A percentile compares a stretch with the other conserved stretches of the same genome.
Conservation (phyloP, 176 grass and related monocot species). For the Ananas comosus region DNA sequence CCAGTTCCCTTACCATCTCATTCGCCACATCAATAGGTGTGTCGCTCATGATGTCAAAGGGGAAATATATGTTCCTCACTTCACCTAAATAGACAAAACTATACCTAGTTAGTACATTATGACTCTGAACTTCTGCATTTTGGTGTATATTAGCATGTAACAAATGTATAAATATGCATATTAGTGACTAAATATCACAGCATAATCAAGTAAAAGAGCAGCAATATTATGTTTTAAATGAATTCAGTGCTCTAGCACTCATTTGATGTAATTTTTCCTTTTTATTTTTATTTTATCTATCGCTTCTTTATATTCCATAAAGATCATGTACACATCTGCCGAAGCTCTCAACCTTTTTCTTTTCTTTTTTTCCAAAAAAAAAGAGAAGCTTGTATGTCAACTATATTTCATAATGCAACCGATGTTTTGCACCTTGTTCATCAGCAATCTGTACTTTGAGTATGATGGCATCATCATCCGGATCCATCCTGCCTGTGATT, state of each 20-base stretch:
- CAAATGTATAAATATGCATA: not conserved
- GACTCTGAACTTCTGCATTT: not conserved
- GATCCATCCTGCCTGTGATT: conserved; percentile 87
- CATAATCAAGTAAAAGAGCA: too few species aligned
- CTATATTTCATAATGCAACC: not conserved
- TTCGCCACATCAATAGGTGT: conserved; percentile 67
- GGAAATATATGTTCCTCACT: conserved; percentile 83
- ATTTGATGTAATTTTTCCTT: too few species aligned
- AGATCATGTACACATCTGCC: too few species aligned
- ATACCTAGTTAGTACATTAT: not conserved
- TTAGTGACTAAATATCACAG: not conserved
- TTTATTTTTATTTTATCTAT: too few species aligned
- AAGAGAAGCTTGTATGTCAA: too few species aligned
- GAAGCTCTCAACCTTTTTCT: too few species aligned
- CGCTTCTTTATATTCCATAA: too few species aligned
- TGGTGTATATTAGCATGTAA: not conserved
- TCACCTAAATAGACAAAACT: conserved; percentile 12
- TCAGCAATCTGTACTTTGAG: conserved; percentile 82
- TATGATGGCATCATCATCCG: conserved; percentile 70
- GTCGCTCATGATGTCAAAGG: conserved; percentile 59
- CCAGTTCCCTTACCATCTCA: conserved; percentile 95
- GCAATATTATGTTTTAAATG: not conserved
- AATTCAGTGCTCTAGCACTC: not conserved
- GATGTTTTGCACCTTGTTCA: conserved; percentile 30
- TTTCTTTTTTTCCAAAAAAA: too few species aligned